Percentiles rank a stretch among this genome's conserved stretches.
Evolutionary conservation across 306 rosid species (phyloP).

Genomic region (Acacia crassicarpa): DNA sequence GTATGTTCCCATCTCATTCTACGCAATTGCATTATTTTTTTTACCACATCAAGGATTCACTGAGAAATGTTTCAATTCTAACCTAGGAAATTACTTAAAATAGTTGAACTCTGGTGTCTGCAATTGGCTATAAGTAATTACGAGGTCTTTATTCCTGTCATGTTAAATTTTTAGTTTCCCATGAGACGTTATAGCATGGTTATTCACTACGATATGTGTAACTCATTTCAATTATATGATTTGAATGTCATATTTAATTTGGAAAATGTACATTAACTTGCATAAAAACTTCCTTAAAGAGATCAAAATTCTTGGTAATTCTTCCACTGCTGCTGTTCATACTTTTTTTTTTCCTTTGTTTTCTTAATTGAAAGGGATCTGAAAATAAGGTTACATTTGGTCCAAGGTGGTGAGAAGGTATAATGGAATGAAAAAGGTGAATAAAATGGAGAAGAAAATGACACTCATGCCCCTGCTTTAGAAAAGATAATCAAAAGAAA

Average conservation of each 20-base stretch:
- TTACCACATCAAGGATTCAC: constrained; percentile 20
- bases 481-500: neutral
- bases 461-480: neutral
- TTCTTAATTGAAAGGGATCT: neutral
- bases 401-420: neutral
- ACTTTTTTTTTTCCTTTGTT: neutral
- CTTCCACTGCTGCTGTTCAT: neutral
- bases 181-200: constrained; percentile 16
- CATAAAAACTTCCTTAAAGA: neutral
- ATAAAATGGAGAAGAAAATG: neutral
- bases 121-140: constrained; percentile 2
- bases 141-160: constrained; percentile 25
- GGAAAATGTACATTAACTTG: constrained; percentile 10
- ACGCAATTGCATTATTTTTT: constrained; percentile 3
- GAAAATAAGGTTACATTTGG: neutral
- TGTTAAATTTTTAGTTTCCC: neutral
- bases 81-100: constrained; percentile 4
- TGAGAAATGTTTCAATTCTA: constrained; percentile 17
- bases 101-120: constrained; percentile 5
- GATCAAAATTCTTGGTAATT: constrained; percentile 21
- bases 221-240: constrained; percentile 11
- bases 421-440: neutral
- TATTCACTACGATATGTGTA: neutral
- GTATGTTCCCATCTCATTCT: constrained; percentile 51
- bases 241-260: constrained; percentile 22